Evolutionary conservation across 2,329 filamentous ascomycete species (phyloP).

Genomic region (Trichoderma harzianum): DNA sequence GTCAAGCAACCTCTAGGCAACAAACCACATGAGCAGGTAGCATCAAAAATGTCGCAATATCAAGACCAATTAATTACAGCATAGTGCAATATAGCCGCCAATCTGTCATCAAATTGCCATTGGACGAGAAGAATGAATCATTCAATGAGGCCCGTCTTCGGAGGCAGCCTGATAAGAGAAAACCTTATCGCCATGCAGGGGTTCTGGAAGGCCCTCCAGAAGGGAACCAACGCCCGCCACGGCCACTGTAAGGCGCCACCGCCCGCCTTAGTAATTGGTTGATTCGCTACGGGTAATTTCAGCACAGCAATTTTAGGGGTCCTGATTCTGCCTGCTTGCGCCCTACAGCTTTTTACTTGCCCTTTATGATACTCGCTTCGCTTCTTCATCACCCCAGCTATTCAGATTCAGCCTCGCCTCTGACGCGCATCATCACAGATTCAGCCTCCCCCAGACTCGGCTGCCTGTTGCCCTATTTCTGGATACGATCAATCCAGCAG

Average conservation of each 20-base stretch:
- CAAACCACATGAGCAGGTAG: background rate
- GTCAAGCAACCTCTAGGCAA: background rate
- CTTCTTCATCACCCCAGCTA: background rate
- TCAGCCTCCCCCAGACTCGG: background rate
- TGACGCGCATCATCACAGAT: background rate
- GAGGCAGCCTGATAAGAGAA: background rate
- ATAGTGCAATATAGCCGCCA: background rate
- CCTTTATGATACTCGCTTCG: background rate
- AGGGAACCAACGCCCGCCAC: background rate
- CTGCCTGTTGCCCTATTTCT: background rate
- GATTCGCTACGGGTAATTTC: background rate
- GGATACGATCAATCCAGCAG: background rate
- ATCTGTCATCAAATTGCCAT: background rate
- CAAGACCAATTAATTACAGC: background rate
- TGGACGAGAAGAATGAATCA: background rate
- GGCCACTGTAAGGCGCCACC: constrained; percentile 4
- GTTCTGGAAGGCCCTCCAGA: background rate
- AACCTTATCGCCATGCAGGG: background rate
- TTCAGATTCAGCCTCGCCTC: background rate
- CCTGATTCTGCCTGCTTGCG: background rate
- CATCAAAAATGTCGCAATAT: background rate
- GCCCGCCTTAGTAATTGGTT: background rate
- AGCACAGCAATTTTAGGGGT: background rate
- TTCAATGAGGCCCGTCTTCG: background rate
- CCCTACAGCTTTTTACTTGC: background rate